Evolutionary conservation across 1,284 basidiomycete species (phyloP), one percentile per base, ranked within the genome.

Genomic region (Meira miltonrushii): DNA sequence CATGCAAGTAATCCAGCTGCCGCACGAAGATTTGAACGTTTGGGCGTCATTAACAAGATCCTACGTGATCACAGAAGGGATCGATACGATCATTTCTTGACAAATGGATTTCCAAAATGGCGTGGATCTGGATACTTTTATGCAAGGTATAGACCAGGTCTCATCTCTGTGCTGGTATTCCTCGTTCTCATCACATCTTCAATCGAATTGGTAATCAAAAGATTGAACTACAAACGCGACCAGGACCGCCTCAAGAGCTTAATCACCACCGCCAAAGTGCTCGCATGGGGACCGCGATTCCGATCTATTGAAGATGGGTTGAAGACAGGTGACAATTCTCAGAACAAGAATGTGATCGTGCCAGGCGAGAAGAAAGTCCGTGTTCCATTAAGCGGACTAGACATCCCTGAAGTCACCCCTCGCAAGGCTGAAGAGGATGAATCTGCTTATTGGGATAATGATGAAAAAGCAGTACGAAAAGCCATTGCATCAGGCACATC

Each of bases 91-190:
- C 69, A 75, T 43, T 77, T 77, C 49, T 57, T 78, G 23, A 56
- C 58, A 23, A 64, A 69, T 13, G 75, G 75, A 9, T 78, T 78
- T 57, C 75, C 75, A 19, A 69, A 70, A 39, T 78, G 75, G 75
- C 60, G 72, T 13, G 57, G 61, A 15, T 71, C 66, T 13, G 75
- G 75, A 8, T 78, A 72, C 60, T 75, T 66, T 39, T 78, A 78
- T 56, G 50, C 62, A 25, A 62, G 75, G 0, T 78, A 68, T 58
- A 54, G 75, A 8, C 75, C 75, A 0, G 68, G 71, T 1, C 54
- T 78, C 5, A 62, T 47, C 5, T 40, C 59, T 2, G 71, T 73
- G 1, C 11, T 78, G 19, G 50, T 65, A 0, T 57, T 72, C 2
- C 51, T 78, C 12, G 57, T 73, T 13, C 19, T 66, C 1, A 44